Evolutionary conservation across 768 basidiomycete species (phyloP), one percentile per base, ranked within the genome.

Genomic region (Pisolithus orientalis): DNA sequence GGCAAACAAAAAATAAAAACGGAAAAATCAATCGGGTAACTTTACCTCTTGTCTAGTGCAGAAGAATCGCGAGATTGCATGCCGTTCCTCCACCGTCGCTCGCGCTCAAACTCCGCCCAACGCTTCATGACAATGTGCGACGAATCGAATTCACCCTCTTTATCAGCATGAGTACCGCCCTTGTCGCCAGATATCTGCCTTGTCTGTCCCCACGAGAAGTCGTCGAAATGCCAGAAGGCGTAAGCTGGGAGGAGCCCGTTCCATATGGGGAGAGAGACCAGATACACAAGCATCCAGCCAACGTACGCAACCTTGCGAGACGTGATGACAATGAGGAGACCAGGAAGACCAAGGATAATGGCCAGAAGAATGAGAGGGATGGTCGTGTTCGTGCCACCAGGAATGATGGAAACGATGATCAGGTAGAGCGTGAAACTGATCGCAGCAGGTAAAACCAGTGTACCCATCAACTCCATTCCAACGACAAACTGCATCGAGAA

Each of bases 401-500:
- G 93, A 50, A 97, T 84, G 72, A 87, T 85, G 49, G 95, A 85
- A 55, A 80, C 74, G 67, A 98, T 79, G 73, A 97, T 84, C 63
- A 97, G 85, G 69, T 95, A 96, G 48, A 95, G 69, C 1, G 96
- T 98, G 78, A 99, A 98, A 38, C 90, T 82, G 72, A 98, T 98
- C 56, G 96, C 95, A 39, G 94, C 96, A 21, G 96, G 96, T 24
- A 98, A 77, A 28, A 98, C 95, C 56, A 99, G 79, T 3, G 96
- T 98, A 65, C 95, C 95, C 55, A 90, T 84, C 57, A 99, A 76
- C 66, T 99, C 96, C 94, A 99, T 99, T 66, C 88, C 94, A 34
- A 95, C 92, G 59, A 97, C 93, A 65, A 97, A 97, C 75, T 96
- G 94, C 95, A 97, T 97, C 10, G 92, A 94, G 82, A 99, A 98